These are phyloP conservation scores for Leishmania amazonensis DNA, from an alignment of 208 protist species.

Conservation along the genomic window DNA sequence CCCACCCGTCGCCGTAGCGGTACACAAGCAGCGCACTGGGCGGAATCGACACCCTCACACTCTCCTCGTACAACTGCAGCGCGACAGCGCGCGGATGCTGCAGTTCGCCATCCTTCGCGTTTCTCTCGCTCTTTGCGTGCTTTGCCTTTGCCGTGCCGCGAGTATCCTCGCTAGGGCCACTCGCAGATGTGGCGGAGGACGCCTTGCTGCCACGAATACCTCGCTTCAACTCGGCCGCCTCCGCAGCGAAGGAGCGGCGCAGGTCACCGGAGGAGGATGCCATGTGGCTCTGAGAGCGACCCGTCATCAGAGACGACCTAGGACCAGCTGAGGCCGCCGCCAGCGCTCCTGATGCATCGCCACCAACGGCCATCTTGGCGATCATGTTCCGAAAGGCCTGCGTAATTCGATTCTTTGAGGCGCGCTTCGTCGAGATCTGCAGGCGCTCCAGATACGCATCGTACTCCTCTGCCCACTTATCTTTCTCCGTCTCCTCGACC, in stretches of 20 bases:
- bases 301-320: background rate
- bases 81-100: slow-evolving; percentile 38
- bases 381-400: slow-evolving; percentile 62
- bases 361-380: slow-evolving; percentile 51
- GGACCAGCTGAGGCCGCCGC: background rate
- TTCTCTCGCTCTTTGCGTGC: background rate
- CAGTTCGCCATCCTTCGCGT: slow-evolving; percentile 10
- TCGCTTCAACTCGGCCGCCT: slow-evolving; percentile 3
- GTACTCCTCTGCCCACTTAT: slow-evolving; percentile 45
- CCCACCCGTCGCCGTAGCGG: slow-evolving; percentile 71
- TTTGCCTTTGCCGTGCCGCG: background rate
- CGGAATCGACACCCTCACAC: slow-evolving; percentile 51
- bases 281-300: background rate
- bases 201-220: background rate
- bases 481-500: slow-evolving; percentile 69
- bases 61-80: slow-evolving; percentile 62
- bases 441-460: slow-evolving; percentile 40
- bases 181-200: background rate
- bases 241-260: slow-evolving; percentile 19
- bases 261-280: slow-evolving; percentile 9
- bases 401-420: slow-evolving; percentile 38
- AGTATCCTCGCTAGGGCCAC: background rate
- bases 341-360: background rate
- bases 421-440: slow-evolving; percentile 23
- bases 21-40: slow-evolving; percentile 59